Percentiles rank a stretch among this genome's conserved stretches.
These are phyloP conservation scores for Hysterangium stoloniferum DNA, from an alignment of 768 basidiomycete genomes.

Conservation along the genomic window DNA sequence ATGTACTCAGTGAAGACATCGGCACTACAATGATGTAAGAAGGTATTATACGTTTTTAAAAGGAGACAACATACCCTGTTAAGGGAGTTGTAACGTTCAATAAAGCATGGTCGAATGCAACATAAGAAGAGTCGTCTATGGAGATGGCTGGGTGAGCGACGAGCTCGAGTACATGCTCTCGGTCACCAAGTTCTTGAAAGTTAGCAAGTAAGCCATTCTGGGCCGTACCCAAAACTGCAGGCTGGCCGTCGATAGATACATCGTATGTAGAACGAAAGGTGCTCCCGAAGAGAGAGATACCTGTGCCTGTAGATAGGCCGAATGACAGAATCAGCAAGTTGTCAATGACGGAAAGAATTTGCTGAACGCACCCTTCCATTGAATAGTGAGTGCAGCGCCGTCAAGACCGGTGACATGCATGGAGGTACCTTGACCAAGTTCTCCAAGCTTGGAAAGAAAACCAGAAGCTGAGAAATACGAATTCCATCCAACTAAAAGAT, in stretches of 20 bases:
- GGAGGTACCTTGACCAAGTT: constrained; percentile 47
- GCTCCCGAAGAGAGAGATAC: constrained; percentile 10
- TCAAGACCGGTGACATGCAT: constrained; percentile 55
- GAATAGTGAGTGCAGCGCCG: constrained; percentile 47
- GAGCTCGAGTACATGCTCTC: constrained; percentile 48
- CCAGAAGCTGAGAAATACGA: constrained; percentile 49
- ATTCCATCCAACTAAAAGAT: constrained; percentile 58
- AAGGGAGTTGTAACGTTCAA: constrained; percentile 31
- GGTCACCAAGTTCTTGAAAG: constrained; percentile 8
- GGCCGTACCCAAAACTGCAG: not conserved
- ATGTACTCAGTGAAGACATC: constrained; percentile 31
- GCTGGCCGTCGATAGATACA: not conserved
- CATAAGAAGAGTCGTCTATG: constrained; percentile 21
- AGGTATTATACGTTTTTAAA: constrained; percentile 14
- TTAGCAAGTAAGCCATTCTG: not conserved
- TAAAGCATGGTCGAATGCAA: constrained; percentile 53
- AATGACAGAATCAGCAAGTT: constrained; percentile 19
- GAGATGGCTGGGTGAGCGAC: constrained; percentile 31
- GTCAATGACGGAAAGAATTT: not conserved
- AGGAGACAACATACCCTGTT: constrained; percentile 25
- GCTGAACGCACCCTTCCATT: constrained; percentile 51
- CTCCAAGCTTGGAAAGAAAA: constrained; percentile 34
- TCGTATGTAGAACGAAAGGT: constrained; percentile 2
- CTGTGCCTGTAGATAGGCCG: constrained; percentile 7
- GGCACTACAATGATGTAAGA: constrained; percentile 27